These are phyloP conservation scores for Penicillium verrucosum DNA, from an alignment of 2,329 filamentous ascomycete species.

Conservation along the genomic window DNA sequence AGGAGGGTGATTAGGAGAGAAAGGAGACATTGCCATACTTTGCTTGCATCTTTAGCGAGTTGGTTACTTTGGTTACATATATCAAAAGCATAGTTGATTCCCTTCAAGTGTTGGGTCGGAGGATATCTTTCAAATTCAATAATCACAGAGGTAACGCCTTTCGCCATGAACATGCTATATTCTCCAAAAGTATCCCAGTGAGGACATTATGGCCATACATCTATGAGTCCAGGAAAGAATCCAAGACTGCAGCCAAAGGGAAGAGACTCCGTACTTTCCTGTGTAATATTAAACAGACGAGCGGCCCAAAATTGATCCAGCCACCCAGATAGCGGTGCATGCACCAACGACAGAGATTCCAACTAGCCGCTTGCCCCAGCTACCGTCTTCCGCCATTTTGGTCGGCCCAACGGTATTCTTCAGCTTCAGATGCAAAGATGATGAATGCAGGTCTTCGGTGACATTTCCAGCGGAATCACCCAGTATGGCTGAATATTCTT, in stretches of 20 bases:
- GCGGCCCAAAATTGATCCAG: slow-evolving; percentile 35
- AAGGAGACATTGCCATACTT: neutral
- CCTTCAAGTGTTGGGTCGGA: neutral
- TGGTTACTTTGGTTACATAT: neutral
- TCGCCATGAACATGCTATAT: slow-evolving; percentile 15
- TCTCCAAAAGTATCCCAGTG: neutral
- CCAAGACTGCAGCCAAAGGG: neutral
- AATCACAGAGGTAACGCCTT: slow-evolving; percentile 9
- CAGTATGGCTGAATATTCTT: slow-evolving; percentile 30
- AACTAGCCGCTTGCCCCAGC: slow-evolving; percentile 57
- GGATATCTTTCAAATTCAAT: slow-evolving; percentile 1
- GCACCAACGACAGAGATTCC: slow-evolving; percentile 35
- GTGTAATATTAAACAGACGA: slow-evolving; percentile 9
- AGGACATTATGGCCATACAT: neutral
- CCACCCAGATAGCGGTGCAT: slow-evolving; percentile 37
- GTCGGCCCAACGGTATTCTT: slow-evolving; percentile 49
- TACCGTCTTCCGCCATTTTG: slow-evolving; percentile 62
- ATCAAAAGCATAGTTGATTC: neutral
- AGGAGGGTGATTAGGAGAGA: no score
- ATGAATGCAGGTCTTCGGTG: slow-evolving; percentile 10
- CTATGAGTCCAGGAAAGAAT: neutral
- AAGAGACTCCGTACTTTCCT: neutral
- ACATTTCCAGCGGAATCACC: slow-evolving; percentile 20
- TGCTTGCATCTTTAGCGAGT: neutral
- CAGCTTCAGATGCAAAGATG: slow-evolving; percentile 17